Percentiles rank a stretch among this genome's conserved stretches.
Conservation (phyloP, 192 early-diverging fungal genomes). For the Chytriomyces hyalinus region DNA sequence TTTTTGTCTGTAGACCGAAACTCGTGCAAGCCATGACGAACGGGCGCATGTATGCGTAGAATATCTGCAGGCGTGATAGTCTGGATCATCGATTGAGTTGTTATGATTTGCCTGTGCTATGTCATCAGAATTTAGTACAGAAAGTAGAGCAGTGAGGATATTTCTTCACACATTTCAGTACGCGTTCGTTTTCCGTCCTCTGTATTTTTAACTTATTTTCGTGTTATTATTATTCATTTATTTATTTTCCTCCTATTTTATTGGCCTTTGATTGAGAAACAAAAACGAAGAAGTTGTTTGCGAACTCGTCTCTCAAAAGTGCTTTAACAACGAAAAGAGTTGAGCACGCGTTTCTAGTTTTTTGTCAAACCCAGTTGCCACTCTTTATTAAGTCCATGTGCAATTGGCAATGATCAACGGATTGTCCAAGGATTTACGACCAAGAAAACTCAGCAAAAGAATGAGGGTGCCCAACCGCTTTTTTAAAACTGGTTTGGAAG, state of each 20-base stretch:
- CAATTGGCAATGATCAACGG: too few species aligned
- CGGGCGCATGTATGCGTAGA: constrained; percentile 27
- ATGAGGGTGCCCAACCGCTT: too few species aligned
- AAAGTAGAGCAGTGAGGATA: too few species aligned
- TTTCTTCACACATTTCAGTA: too few species aligned
- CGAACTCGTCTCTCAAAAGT: background rate
- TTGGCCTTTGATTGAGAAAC: background rate
- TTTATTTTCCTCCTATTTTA: background rate
- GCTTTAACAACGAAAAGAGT: too few species aligned
- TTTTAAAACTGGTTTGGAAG: too few species aligned
- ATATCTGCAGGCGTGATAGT: background rate
- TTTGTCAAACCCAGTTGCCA: too few species aligned
- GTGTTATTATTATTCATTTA: background rate
- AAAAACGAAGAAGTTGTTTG: constrained; percentile 1
- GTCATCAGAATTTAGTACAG: background rate
- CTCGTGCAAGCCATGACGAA: constrained; percentile 15
- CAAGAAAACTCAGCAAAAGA: too few species aligned
- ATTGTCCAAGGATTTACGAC: too few species aligned
- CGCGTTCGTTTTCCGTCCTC: background rate
- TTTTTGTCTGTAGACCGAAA: constrained; percentile 19
- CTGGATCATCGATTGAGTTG: background rate
- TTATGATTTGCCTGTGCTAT: background rate
- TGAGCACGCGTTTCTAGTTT: too few species aligned
- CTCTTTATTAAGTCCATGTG: too few species aligned
- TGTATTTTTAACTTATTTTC: constrained; percentile 3